Base-by-base conservation (phyloP, 768 basidiomycete species). In the Pulveroboletus sp. region DNA sequence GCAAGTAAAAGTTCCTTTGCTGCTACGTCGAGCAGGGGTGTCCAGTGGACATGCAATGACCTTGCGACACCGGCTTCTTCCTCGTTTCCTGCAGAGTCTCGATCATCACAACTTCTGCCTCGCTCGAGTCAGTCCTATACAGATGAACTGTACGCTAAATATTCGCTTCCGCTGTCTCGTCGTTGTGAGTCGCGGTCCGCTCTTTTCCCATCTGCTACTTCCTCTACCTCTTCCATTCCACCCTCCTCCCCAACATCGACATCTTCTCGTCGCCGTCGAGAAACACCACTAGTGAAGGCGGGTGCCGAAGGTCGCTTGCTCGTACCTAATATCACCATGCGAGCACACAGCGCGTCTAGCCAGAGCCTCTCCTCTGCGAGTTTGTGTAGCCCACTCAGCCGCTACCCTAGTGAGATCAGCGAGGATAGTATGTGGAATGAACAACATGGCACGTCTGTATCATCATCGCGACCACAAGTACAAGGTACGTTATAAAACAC, bases 291-390 rank as follows among this genome's bases (percentile, higher is more conserved):
- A 4, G 61, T 88, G n/a, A 72, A 76, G 51, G 74, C 73, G 6
- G 78, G 77, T 35, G 83, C 80, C 0, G 76, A 86, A 62, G 86
- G 85, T 45, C 82, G 80, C 50, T 73, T 88, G 11, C 72, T 87
- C 4, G 75, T 79, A 11, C 78, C 78, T 4, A 68, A 76, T 33
- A 69, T 77, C 29, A 65, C 69, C 52, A 46, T 62, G 43, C 58
- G 55, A 13, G 57, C 53, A 31, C 60, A 68, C 64, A 55, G 71
- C 66, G 53, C 45, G 64, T 40, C 75, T 66, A 50, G 59, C 74
- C 47, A 67, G 39, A 60, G 62, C 43, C 43, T 59, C 10, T 66
- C 67, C 2, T 58, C 56, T 1, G 42, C 64, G 10, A 57, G 65
- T 47, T 32, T 61, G 24, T 65, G 63, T 44, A 75, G 74, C 40